A percentile compares a stretch with the other conserved stretches of the same genome.
Evolutionary conservation across 1,284 basidiomycete genomes (phyloP).

Genomic region (Rhodotorula mucilaginosa): DNA sequence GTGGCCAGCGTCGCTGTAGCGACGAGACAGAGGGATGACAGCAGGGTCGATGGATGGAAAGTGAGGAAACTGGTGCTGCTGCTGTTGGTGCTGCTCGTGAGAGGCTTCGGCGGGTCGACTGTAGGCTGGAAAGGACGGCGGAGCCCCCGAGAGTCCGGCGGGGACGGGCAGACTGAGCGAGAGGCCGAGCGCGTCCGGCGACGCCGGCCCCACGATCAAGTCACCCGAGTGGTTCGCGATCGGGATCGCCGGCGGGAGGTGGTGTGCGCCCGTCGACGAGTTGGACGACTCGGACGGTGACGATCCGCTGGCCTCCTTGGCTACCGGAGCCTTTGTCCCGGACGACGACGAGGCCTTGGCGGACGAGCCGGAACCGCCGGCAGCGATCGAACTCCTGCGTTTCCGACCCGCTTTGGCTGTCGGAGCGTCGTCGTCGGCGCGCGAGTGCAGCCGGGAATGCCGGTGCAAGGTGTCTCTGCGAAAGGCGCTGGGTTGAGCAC

Average conservation of each 20-base stretch:
- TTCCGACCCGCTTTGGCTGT: slow-evolving; percentile 26
- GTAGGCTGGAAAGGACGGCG: slow-evolving; percentile 38
- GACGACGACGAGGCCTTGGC: slow-evolving; percentile 10
- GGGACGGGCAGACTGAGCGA: slow-evolving; percentile 28
- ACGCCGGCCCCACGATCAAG: not conserved
- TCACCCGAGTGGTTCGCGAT: not conserved
- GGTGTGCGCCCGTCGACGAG: not conserved
- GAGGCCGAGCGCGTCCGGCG: slow-evolving; percentile 14
- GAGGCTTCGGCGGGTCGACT: slow-evolving; percentile 16
- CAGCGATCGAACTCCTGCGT: slow-evolving; percentile 15
- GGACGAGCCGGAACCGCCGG: not conserved
- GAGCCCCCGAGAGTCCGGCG: slow-evolving; percentile 1
- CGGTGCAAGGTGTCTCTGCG: slow-evolving; percentile 41
- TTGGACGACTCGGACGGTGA: not conserved
- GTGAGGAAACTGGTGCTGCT: not conserved
- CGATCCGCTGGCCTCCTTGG: not conserved
- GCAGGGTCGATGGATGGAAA: slow-evolving; percentile 28
- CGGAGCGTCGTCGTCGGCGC: slow-evolving; percentile 28
- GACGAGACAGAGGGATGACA: slow-evolving; percentile 29
- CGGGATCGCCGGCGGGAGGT: not conserved
- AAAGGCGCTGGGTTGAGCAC: not conserved
- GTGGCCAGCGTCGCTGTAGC: slow-evolving; percentile 35
- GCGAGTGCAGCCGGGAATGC: slow-evolving; percentile 32
- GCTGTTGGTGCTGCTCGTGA: not conserved
- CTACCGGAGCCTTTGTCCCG: not conserved